Base-by-base conservation (phyloP, 352 stramenopile species). In the Phytophthora capsici region DNA sequence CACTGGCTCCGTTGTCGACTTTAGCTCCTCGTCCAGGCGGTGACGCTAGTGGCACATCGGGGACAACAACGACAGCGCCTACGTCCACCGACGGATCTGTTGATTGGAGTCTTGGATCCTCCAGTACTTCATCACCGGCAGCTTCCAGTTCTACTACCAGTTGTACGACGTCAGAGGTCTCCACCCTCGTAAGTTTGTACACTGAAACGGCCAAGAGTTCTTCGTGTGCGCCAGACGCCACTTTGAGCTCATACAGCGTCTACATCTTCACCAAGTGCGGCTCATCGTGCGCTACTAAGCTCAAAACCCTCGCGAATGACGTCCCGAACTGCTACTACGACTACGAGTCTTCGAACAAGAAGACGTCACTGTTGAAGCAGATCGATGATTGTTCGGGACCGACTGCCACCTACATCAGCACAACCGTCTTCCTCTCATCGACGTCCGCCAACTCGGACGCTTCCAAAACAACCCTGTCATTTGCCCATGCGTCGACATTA, bases 271-370 rank as follows among this genome's bases (percentile, higher is more conserved):
- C 71, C 13, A 63, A 47, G 26, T 80, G 67, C 16, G 55, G 48
- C 19, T 77, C 71, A 34, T 57, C 46, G 16, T 77, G 67, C 52
- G 71, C 64, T 0, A 47, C 47, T 0, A 28, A 43, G 50, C 25
- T 80, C 22, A 40, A 49, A 30, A 23, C n/a, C 8, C 63, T 80
- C 0, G 71, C 58, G 2, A n/a, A 34, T 5, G 48, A 68, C 10
- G 32, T 80, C 10, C 67, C 67, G 20, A 54, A 80, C 52, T 80
- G 67, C 56, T 71, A 70, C 45, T 74, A 75, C 43, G 52, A 66
- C 38, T 70, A 72, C 61, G 63, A 59, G 17, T 52, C 13, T 10
- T 57, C 41, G 4, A 80, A 77, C 46, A 75, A 69, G 56, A 77
- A 80, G 63, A 10, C 60, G 17, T 34, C 40, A 10, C 19, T 70